phyloP scores from a whole-genome alignment of 768 basidiomycete species.

The Boletellus sp. region DNA sequence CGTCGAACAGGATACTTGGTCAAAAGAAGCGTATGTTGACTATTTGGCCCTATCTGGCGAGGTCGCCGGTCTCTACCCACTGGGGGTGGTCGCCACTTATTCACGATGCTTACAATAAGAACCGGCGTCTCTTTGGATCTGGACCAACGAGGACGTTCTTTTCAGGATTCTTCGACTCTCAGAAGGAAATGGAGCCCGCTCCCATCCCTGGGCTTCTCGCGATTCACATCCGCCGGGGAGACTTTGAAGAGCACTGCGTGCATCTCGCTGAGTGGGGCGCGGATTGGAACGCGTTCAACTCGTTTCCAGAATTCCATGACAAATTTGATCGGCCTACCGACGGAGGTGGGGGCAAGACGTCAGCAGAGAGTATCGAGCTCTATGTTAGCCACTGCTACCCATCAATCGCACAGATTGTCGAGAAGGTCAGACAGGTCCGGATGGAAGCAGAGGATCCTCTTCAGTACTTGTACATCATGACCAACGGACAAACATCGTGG shows the following conservation, averaged over 20 bases:
- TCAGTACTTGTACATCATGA: slow-evolving; percentile 42
- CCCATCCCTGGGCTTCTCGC: slow-evolving; percentile 43
- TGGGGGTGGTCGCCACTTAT: slow-evolving; percentile 40
- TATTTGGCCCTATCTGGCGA: slow-evolving; percentile 32
- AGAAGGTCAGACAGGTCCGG: slow-evolving; percentile 35
- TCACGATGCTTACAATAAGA: slow-evolving; percentile 29
- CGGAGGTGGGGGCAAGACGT: slow-evolving; percentile 13
- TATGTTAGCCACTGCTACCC: slow-evolving; percentile 44
- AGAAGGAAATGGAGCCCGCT: slow-evolving; percentile 2
- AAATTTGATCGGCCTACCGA: slow-evolving; percentile 30
- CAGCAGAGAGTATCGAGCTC: slow-evolving; percentile 18
- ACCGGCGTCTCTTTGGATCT: slow-evolving; percentile 30
- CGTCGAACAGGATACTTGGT: slow-evolving; percentile 32
- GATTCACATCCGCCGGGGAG: slow-evolving; percentile 51
- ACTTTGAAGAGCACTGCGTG: slow-evolving; percentile 44
- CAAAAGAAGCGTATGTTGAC: slow-evolving; percentile 29
- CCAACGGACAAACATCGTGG: slow-evolving; percentile 44
- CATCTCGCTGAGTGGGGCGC: slow-evolving; percentile 34
- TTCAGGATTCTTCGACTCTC: background rate
- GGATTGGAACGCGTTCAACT: slow-evolving; percentile 44
- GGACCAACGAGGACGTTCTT: background rate
- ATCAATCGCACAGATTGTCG: slow-evolving; percentile 39
- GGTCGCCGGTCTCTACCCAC: slow-evolving; percentile 33
- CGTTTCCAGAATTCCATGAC: slow-evolving; percentile 41
- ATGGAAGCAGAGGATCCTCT: slow-evolving; percentile 24